Evolutionary conservation across 2,329 filamentous ascomycete species (phyloP), one percentile per base, ranked within the genome.

Genomic region (Talaromyces funiculosus): DNA sequence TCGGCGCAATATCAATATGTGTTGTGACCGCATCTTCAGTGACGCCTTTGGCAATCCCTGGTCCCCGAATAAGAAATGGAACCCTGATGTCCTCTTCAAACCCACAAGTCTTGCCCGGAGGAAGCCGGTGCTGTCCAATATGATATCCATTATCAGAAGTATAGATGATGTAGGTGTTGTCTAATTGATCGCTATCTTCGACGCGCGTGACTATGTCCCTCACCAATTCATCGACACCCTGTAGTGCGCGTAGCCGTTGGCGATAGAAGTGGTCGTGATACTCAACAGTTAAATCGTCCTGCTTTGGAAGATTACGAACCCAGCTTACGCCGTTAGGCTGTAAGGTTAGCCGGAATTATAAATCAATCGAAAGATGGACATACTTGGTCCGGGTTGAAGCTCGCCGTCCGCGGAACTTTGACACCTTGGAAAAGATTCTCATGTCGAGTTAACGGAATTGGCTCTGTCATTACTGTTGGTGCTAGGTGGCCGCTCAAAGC

Each of bases 361-460:
- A 24, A 12, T 60, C n/a, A 16, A 20, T 29, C 3, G 12, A 12
- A 1, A 0, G 16, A 16, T 18, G 12, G 2, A 47, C 57, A 29
- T 70, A 83, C 82, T 63, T 77, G 73, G 2, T 84, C 79, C 0
- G 87, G 86, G 65, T 91, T 90, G 72, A 90, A 90, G 68, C 85
- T 84, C 0, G 78, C 73, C 0, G 81, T 85, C 8, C 88, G 77
- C 0, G 88, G 88, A 0, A 89, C 81, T 22, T 77, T 81, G 0
- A 78, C 80, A 29, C 83, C 80, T 2, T 78, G 69, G 68, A 90
- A 90, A 0, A 90, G 77, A 67, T 87, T 72, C 42, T 79, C 75
- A 63, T 91, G 87, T 45, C 86, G 78, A 43, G 84, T 75, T 0
- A 85, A 80, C 0, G 86, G 80, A 16, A 88, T 77, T 0, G 86